These are phyloP conservation scores for Lactarius quietus DNA, from an alignment of 768 basidiomycete genomes.

Conservation along the genomic window DNA sequence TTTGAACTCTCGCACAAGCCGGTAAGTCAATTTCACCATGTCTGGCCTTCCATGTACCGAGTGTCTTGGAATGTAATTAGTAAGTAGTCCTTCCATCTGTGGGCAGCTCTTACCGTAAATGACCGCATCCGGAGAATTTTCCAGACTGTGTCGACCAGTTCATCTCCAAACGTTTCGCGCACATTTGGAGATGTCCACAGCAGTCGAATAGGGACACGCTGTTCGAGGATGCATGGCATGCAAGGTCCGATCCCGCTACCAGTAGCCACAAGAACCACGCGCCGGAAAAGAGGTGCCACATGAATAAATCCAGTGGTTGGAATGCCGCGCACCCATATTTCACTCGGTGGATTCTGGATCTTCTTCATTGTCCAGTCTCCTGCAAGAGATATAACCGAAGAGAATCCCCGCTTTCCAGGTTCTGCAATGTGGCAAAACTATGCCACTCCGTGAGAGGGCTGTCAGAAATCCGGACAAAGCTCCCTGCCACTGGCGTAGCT, in stretches of 20 bases:
- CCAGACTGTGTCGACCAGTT: slow-evolving; percentile 54
- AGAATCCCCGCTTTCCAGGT: slow-evolving; percentile 39
- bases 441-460: slow-evolving; percentile 56
- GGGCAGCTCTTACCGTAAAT: slow-evolving; percentile 45
- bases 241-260: slow-evolving; percentile 61
- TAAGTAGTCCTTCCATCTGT: not conserved
- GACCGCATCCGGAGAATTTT: slow-evolving; percentile 52
- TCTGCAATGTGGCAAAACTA: slow-evolving; percentile 52
- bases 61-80: slow-evolving; percentile 30
- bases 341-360: slow-evolving; percentile 50
- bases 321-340: slow-evolving; percentile 57
- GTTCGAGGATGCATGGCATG: slow-evolving; percentile 50
- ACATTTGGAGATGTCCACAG: slow-evolving; percentile 64
- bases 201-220: slow-evolving; percentile 48
- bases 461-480: slow-evolving; percentile 39
- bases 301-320: slow-evolving; percentile 54
- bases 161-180: slow-evolving; percentile 57
- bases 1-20: slow-evolving; percentile 37
- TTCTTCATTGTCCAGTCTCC: slow-evolving; percentile 58
- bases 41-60: slow-evolving; percentile 37
- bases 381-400: slow-evolving; percentile 54
- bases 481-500: slow-evolving; percentile 35
- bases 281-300: slow-evolving; percentile 52
- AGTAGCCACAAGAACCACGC: slow-evolving; percentile 55
- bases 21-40: slow-evolving; percentile 38